A percentile compares a stretch with the other conserved stretches of the same genome.
Evolutionary conservation across 2,329 filamentous ascomycete genomes (phyloP).

Genomic region (Venturia nashicola): DNA sequence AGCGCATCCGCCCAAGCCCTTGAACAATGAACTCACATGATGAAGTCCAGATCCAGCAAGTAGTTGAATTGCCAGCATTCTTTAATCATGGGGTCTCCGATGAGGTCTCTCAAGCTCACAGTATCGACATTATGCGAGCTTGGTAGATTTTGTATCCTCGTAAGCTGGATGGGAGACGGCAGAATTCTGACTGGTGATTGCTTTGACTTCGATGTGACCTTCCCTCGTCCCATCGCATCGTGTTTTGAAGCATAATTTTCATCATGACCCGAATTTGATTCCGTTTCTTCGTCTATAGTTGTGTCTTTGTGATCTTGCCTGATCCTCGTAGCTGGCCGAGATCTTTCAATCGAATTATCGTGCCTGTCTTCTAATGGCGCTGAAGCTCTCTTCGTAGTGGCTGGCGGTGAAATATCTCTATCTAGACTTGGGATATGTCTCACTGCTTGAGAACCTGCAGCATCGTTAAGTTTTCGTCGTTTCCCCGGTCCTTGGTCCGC

Average conservation of each 20-base stretch:
- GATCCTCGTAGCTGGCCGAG: neutral
- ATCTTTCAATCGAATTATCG: neutral
- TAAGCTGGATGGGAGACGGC: conserved; percentile 43
- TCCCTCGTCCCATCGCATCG: neutral
- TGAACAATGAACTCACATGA: conserved; percentile 32
- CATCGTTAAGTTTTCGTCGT: neutral
- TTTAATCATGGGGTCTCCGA: conserved; percentile 62
- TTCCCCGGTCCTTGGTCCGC: neutral
- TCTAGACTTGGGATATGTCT: neutral
- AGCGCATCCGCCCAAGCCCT: neutral
- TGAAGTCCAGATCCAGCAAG: conserved; percentile 49
- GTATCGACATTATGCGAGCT: conserved; percentile 51
- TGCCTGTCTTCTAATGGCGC: neutral
- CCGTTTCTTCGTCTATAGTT: neutral
- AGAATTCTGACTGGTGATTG: neutral
- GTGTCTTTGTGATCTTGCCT: neutral
- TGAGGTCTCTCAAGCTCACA: conserved; percentile 51
- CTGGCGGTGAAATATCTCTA: neutral
- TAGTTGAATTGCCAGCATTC: conserved; percentile 63
- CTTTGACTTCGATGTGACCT: neutral
- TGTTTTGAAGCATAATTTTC: neutral
- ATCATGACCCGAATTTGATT: neutral
- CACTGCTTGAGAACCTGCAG: neutral
- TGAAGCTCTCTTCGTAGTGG: neutral
- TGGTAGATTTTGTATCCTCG: conserved; percentile 53